These are phyloP conservation scores for Penicillium sp. DNA, from an alignment of 2,329 filamentous ascomycete species.

Conservation along the genomic window DNA sequence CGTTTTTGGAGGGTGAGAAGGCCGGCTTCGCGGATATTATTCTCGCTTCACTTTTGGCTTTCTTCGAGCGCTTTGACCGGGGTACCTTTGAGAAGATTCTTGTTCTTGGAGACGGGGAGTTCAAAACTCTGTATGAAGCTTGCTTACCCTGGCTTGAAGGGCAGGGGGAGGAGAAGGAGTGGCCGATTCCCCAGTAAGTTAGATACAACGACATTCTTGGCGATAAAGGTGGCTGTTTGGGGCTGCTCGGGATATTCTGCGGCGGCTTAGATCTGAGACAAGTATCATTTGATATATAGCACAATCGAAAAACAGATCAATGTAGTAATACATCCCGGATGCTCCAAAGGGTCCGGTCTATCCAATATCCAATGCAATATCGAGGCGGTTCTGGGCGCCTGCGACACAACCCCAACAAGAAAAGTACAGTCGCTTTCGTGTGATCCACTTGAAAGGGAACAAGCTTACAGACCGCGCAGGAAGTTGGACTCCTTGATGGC, in stretches of 20 bases:
- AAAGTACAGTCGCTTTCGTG: constrained; percentile 9
- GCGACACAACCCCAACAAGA: constrained; percentile 1
- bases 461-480: constrained; percentile 38
- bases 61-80: constrained; percentile 19
- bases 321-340: constrained; percentile 28
- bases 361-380: constrained; percentile 11
- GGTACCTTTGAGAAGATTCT: constrained; percentile 21
- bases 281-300: constrained; percentile 21
- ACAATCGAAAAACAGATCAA: constrained; percentile 19
- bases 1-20: constrained; percentile 29
- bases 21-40: constrained; percentile 27
- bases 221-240: background rate
- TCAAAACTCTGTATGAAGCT: constrained; percentile 24
- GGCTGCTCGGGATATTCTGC: background rate
- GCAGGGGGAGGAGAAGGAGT: constrained; percentile 29
- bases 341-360: constrained; percentile 4
- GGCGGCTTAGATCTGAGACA: constrained; percentile 2
- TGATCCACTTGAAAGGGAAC: constrained; percentile 1
- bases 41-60: constrained; percentile 21
- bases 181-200: constrained; percentile 18
- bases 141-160: constrained; percentile 27
- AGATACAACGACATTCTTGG: background rate
- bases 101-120: constrained; percentile 22
- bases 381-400: constrained; percentile 8
- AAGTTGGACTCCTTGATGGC: constrained; percentile 42